A percentile compares a stretch with the other conserved stretches of the same genome.
phyloP scores from a whole-genome alignment of 805 yeast species.

The Saccharomycopsis malanga region DNA sequence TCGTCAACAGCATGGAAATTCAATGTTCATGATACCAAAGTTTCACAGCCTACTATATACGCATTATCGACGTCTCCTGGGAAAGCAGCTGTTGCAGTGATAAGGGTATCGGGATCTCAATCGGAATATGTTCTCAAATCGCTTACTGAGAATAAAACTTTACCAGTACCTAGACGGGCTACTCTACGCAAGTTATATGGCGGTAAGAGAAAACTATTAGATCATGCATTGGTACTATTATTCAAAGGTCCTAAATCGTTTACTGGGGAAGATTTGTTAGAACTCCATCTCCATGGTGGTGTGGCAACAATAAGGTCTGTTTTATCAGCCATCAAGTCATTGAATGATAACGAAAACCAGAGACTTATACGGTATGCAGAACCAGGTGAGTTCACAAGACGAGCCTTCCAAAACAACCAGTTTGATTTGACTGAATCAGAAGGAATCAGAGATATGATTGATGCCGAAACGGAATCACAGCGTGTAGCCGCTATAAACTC shows the following conservation, averaged over 20 bases:
- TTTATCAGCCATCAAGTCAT: constrained; percentile 46
- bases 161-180: constrained; percentile 48
- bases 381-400: constrained; percentile 83
- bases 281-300: constrained; percentile 93
- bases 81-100: constrained; percentile 79
- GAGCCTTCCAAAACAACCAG: constrained; percentile 80
- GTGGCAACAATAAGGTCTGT: constrained; percentile 72
- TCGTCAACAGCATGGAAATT: not conserved
- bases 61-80: constrained; percentile 84
- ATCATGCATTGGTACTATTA: constrained; percentile 65
- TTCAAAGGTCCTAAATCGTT: constrained; percentile 72
- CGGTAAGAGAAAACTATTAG: constrained; percentile 42
- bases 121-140: constrained; percentile 38
- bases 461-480: constrained; percentile 91
- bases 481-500: constrained; percentile 67
- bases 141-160: constrained; percentile 36
- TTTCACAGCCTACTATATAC: constrained; percentile 56
- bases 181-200: constrained; percentile 49
- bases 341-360: constrained; percentile 40
- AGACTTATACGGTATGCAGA: constrained; percentile 70
- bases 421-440: constrained; percentile 86
- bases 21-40: not conserved
- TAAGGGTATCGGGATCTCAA: constrained; percentile 74
- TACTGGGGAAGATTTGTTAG: constrained; percentile 89
- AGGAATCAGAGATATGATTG: constrained; percentile 80